phyloP scores from a whole-genome alignment of 179 eudicot species.

The Vitellaria paradoxa region DNA sequence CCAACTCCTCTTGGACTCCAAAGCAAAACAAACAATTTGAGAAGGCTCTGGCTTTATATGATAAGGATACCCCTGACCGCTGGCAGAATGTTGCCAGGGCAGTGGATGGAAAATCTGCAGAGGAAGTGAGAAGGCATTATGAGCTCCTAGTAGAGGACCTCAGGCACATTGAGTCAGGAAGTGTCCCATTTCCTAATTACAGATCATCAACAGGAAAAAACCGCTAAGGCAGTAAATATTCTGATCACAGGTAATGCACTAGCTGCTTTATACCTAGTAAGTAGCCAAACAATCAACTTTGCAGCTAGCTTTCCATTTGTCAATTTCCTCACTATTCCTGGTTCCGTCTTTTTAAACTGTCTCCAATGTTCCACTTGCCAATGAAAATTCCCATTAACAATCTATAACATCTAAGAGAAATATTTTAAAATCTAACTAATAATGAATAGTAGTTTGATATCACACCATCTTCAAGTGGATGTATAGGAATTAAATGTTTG shows the following conservation, averaged over 20 bases:
- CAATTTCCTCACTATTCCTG: background rate
- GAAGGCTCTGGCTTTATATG: conserved; percentile 58
- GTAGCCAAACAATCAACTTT: background rate
- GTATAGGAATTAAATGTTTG: background rate
- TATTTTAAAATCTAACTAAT: background rate
- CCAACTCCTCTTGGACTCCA: conserved; percentile 46
- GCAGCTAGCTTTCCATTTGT: too few species aligned
- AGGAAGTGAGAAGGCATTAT: conserved; percentile 60
- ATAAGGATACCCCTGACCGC: conserved; percentile 67
- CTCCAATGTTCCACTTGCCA: background rate
- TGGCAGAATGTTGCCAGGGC: conserved; percentile 63
- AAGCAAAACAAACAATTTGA: conserved; percentile 68
- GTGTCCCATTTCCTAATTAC: conserved; percentile 29
- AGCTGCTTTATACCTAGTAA: background rate
- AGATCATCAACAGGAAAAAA: conserved; percentile 3
- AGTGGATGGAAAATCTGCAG: conserved; percentile 58
- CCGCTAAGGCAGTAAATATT: conserved; percentile 18
- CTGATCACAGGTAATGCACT: conserved; percentile 28
- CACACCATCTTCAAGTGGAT: background rate
- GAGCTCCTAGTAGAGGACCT: conserved; percentile 59
- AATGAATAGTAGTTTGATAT: background rate
- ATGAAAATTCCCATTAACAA: background rate
- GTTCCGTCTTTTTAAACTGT: background rate
- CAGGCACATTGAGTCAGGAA: conserved; percentile 52
- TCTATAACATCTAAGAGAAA: background rate